Conservation (phyloP, 2,329 filamentous ascomycete genomes). For the Neoarthrinium moseri region DNA sequence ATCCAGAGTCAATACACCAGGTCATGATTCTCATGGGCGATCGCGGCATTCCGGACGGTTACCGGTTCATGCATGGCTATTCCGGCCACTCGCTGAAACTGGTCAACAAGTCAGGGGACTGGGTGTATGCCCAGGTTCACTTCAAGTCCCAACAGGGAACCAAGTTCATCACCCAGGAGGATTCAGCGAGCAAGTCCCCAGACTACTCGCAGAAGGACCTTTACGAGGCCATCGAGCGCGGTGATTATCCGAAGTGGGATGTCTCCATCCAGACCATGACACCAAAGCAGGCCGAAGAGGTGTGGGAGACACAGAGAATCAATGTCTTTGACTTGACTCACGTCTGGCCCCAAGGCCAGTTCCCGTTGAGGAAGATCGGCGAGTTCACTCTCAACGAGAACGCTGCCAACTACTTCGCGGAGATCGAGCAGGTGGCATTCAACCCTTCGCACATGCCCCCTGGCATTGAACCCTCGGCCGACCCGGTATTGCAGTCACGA, state of each 20-base stretch:
- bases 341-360: constrained; percentile 63
- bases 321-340: constrained; percentile 71
- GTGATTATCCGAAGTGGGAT: constrained; percentile 64
- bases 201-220: constrained; percentile 65
- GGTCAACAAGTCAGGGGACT: constrained; percentile 61
- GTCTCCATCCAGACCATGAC: constrained; percentile 62
- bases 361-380: constrained; percentile 60
- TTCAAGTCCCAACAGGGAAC: constrained; percentile 61
- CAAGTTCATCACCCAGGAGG: constrained; percentile 57
- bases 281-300: constrained; percentile 59
- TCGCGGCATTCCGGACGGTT: constrained; percentile 63
- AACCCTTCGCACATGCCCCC: constrained; percentile 66
- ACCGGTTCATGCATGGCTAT: constrained; percentile 67
- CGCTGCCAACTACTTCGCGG: constrained; percentile 65
- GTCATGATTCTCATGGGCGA: constrained; percentile 67
- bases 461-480: constrained; percentile 67
- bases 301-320: constrained; percentile 38
- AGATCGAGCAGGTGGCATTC: constrained; percentile 71
- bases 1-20: constrained; percentile 63
- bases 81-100: constrained; percentile 67
- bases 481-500: constrained; percentile 67
- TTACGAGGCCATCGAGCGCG: constrained; percentile 59
- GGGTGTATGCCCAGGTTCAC: constrained; percentile 65
- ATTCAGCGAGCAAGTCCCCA: constrained; percentile 57
- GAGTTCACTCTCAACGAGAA: constrained; percentile 65